Base-by-base conservation (phyloP, 768 basidiomycete species). In the Lentinula raphanica region DNA sequence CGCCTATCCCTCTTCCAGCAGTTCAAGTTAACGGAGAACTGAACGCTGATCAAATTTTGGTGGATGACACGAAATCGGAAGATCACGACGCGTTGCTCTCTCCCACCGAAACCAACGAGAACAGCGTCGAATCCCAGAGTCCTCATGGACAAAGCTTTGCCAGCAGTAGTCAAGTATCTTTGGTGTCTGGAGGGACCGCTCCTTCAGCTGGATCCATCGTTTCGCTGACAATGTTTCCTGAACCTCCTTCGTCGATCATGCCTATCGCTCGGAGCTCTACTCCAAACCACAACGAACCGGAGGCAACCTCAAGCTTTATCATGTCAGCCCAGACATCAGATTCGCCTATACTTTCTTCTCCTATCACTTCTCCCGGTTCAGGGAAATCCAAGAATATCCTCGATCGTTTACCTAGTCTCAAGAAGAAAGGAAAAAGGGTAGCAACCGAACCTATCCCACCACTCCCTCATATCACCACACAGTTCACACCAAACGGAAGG, bases 151-250 rank as follows among this genome's bases (percentile, higher is more conserved):
- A 28, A 17, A 53, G 51, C 17, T 39, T 23, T 35, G 51, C 51
- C 2, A 36, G 35, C 17, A 53, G 51, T 27, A 53, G 51, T 31
- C 35, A 39, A 17, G 5, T 38, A 11, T 53, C 51, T 38, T 21
- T 39, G 25, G 36, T 36, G 38, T 53, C 51, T 23, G 35, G 51
- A 7, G 46, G 28, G 28, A 48, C 46, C 15, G 46, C 28, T 15
- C 51, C 51, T 39, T 53, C 51, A 8, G 46, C 29, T 48, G 46
- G 46, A 48, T 48, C 46, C 17, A 53, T 53, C 15, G 51, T 53
- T 15, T 53, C 51, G 27, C 28, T 53, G 38, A 53, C 51, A 53
- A 53, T 53, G 51, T 53, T 53, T 28, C 51, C 51, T 32, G 36
- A 53, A 11, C 44, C 54, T 45, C 54, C 54, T 31, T 46, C 54